phyloP scores from a whole-genome alignment of 352 stramenopile genomes.

The Plasmopara muralis region DNA sequence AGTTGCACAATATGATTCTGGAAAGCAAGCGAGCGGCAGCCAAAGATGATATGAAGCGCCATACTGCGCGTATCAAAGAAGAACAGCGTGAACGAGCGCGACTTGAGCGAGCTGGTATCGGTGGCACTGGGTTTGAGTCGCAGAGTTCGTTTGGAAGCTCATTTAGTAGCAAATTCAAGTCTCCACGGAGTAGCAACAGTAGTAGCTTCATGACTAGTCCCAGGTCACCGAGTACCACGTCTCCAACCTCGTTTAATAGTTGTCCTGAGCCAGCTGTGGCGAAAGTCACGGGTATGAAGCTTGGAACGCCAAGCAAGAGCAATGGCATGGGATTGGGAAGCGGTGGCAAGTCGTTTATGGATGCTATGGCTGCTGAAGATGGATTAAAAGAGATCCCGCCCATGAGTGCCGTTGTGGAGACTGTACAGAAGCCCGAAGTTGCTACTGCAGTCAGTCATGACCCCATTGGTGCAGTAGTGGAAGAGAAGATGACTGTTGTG shows the following conservation, averaged over 20 bases:
- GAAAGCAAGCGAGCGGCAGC: slow-evolving; percentile 90
- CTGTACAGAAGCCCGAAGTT: slow-evolving; percentile 49
- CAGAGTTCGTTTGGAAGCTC: slow-evolving; percentile 69
- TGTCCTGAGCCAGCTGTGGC: slow-evolving; percentile 36
- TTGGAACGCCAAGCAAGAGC: slow-evolving; percentile 33
- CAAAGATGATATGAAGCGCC: slow-evolving; percentile 87
- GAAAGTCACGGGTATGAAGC: slow-evolving; percentile 67
- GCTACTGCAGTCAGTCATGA: slow-evolving; percentile 67
- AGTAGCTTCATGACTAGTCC: slow-evolving; percentile 38
- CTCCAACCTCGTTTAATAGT: slow-evolving; percentile 60
- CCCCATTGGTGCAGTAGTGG: slow-evolving; percentile 72
- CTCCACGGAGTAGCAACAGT: slow-evolving; percentile 38
- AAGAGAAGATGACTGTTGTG: slow-evolving; percentile 84
- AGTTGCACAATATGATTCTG: slow-evolving; percentile 97
- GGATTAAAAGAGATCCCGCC: slow-evolving; percentile 81
- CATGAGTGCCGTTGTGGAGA: slow-evolving; percentile 66
- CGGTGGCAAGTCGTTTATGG: slow-evolving; percentile 76
- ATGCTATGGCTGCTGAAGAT: slow-evolving; percentile 81
- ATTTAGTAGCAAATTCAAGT: slow-evolving; percentile 62
- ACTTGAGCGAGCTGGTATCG: slow-evolving; percentile 65
- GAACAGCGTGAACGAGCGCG: slow-evolving; percentile 79
- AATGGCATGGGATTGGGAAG: slow-evolving; percentile 55
- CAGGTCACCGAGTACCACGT: slow-evolving; percentile 38
- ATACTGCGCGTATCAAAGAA: slow-evolving; percentile 83
- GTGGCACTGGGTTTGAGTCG: slow-evolving; percentile 60